Percentiles rank a stretch among this genome's conserved stretches.
These are phyloP conservation scores for Populus hybrid DNA, from an alignment of 441 rosid genomes.

Conservation along the genomic window DNA sequence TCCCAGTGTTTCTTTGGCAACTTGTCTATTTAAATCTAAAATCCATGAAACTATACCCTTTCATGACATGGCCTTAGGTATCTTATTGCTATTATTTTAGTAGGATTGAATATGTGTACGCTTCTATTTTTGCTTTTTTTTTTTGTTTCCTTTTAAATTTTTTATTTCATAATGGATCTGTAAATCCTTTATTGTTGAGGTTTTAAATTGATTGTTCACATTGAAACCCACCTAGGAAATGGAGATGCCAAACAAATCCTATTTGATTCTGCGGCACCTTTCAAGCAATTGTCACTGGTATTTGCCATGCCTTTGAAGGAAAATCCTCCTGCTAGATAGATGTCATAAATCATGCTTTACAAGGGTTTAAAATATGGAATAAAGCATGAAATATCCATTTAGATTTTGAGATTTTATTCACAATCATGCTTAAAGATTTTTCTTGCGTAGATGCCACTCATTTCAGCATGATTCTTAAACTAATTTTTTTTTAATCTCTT, in stretches of 20 bases:
- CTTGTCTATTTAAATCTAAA: not conserved
- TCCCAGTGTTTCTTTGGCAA: not conserved
- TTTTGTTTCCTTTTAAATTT: not conserved
- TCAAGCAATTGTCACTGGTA: not conserved
- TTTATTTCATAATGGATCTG: not conserved
- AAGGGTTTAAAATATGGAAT: not conserved
- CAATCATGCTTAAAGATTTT: not conserved
- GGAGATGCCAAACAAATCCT: not conserved
- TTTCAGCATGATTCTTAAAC: not conserved
- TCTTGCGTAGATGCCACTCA: not conserved
- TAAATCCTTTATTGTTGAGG: not conserved
- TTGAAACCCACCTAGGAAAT: not conserved
- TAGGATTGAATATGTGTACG: not conserved
- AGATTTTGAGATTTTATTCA: not conserved
- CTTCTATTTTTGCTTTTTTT: not conserved
- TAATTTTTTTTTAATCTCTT: too few relatives aligned
- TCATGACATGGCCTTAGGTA: not conserved
- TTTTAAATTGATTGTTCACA: not conserved
- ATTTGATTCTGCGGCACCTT: slow-evolving; percentile 3
- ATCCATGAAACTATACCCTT: not conserved
- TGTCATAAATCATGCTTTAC: not conserved
- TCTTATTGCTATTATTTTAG: not conserved
- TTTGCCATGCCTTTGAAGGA: not conserved
- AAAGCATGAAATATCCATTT: not conserved
- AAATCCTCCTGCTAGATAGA: not conserved